phyloP scores from a whole-genome alignment of 768 basidiomycete species.

The Pluteus cervinus region DNA sequence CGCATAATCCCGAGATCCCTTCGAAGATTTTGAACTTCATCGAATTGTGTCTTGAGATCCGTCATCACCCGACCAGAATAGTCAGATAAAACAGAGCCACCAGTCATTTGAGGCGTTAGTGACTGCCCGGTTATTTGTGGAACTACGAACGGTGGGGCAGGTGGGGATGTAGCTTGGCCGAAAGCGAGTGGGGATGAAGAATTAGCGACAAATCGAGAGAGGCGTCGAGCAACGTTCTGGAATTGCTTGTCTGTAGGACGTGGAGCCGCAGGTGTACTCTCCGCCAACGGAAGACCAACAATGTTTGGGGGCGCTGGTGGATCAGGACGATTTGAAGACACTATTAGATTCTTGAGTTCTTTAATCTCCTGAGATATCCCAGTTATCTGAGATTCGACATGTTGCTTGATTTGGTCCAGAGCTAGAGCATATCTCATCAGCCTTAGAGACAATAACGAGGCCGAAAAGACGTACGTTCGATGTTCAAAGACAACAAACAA shows the following conservation, averaged over 20 bases:
- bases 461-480: constrained; percentile 74
- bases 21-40: constrained; percentile 91
- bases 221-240: constrained; percentile 61
- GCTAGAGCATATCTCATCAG: constrained; percentile 40
- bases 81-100: constrained; percentile 67
- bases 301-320: constrained; percentile 42
- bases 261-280: constrained; percentile 56
- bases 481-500: constrained; percentile 85
- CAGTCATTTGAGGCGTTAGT: constrained; percentile 67
- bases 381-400: constrained; percentile 90
- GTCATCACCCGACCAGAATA: constrained; percentile 67
- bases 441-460: background rate
- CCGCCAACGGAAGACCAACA: constrained; percentile 49
- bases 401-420: constrained; percentile 97
- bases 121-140: constrained; percentile 66
- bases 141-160: constrained; percentile 31
- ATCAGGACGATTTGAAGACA: constrained; percentile 41
- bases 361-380: constrained; percentile 83
- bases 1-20: constrained; percentile 91
- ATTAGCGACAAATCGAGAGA: constrained; percentile 65
- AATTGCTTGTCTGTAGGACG: constrained; percentile 77
- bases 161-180: constrained; percentile 15
- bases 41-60: constrained; percentile 88
- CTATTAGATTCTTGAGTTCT: constrained; percentile 70
- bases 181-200: constrained; percentile 19